Percentiles rank a stretch among this genome's conserved stretches.
Conservation (phyloP, 305 asterid species). For the Withania somnifera region DNA sequence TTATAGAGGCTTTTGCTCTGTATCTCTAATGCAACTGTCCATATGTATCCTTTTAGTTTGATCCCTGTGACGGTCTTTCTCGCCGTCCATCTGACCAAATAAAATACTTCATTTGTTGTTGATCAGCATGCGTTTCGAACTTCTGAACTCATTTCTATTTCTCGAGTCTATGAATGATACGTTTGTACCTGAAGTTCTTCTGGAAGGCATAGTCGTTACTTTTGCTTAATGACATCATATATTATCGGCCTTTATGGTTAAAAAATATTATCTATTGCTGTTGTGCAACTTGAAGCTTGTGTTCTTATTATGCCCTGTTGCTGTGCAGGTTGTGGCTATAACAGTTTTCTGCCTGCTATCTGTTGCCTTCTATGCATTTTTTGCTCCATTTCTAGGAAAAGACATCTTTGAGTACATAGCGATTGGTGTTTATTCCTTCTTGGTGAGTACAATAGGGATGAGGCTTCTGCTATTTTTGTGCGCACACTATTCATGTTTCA, state of each 20-base stretch:
- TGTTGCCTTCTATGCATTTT: conserved; percentile 91
- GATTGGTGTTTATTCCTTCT: conserved; percentile 70
- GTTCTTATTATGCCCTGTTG: conserved; percentile 9
- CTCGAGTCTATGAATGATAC: neutral
- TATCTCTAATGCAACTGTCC: neutral
- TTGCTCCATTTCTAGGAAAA: conserved; percentile 93
- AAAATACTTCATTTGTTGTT: neutral
- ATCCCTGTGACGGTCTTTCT: neutral
- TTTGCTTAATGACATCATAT: neutral
- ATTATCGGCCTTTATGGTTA: neutral
- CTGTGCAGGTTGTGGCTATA: conserved; percentile 86
- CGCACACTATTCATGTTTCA: neutral
- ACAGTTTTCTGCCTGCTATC: conserved; percentile 85
- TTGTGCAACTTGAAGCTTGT: neutral
- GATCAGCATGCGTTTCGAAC: neutral
- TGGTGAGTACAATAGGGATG: conserved; percentile 41
- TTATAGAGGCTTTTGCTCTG: neutral
- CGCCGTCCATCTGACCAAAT: neutral
- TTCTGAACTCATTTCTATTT: neutral
- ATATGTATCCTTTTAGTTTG: neutral
- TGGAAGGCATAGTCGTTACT: neutral
- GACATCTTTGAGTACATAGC: conserved; percentile 74
- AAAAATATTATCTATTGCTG: neutral
- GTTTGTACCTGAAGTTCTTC: neutral
- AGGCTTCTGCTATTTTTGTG: conserved; percentile 2